Evolutionary conservation across 1,284 basidiomycete genomes (phyloP).

Genomic region (Heliocybe sulcata): DNA sequence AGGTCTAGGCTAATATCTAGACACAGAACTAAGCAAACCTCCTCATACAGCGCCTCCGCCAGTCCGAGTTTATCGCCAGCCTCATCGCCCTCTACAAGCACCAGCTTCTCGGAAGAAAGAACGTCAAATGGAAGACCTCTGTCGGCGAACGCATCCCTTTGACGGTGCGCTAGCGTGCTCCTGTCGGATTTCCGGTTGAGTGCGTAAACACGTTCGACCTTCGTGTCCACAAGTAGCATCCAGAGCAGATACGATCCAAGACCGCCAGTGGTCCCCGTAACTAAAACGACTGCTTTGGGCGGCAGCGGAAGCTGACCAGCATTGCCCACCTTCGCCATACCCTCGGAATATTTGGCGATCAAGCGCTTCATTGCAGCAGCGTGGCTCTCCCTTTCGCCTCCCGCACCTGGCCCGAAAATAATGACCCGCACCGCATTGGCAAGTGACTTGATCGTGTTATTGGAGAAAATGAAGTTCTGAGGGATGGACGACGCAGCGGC

Average conservation of each 20-base stretch:
- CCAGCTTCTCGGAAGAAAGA: not conserved
- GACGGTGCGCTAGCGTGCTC: not conserved
- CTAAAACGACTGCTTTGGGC: not conserved
- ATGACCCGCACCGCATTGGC: too few relatives aligned
- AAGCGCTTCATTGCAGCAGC: too few relatives aligned
- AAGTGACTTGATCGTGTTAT: too few relatives aligned
- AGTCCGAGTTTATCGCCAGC: not conserved
- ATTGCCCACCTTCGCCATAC: conserved; percentile 5
- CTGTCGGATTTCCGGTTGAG: conserved; percentile 3
- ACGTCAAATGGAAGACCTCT: not conserved
- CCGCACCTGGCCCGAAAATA: too few relatives aligned
- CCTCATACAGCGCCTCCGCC: not conserved
- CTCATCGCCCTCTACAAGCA: not conserved
- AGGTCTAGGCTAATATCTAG: not conserved
- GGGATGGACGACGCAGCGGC: not conserved
- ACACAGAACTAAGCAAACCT: not conserved
- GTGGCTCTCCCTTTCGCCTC: too few relatives aligned
- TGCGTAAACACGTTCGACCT: not conserved
- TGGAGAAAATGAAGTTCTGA: not conserved
- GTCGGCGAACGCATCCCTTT: not conserved
- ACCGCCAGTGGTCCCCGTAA: conserved; percentile 1
- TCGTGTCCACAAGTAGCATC: not conserved
- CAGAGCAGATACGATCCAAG: not conserved
- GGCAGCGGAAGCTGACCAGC: conserved; percentile 7
- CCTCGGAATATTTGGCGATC: too few relatives aligned